Evolutionary conservation across 768 basidiomycete genomes (phyloP).

Genomic region (button mushroom (Agaricus bisporus)): DNA sequence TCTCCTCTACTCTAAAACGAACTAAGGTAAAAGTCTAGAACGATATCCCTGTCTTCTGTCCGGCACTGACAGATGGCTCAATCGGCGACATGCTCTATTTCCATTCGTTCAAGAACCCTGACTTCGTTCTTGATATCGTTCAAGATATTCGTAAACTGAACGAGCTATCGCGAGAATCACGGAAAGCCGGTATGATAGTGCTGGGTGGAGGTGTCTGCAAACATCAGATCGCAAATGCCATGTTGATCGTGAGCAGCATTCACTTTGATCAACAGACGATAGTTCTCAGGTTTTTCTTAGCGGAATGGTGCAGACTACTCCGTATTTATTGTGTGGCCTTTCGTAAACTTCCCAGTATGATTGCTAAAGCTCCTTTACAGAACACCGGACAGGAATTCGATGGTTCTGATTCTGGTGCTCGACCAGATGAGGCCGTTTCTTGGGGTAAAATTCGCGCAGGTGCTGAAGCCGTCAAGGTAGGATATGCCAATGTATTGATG

Average conservation of each 20-base stretch:
- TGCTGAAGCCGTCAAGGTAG: conserved; percentile 77
- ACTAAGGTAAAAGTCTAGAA: conserved; percentile 56
- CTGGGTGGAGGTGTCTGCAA: conserved; percentile 98
- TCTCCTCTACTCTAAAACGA: conserved; percentile 11
- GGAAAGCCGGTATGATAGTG: conserved; percentile 97
- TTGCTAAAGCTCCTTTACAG: conserved; percentile 30
- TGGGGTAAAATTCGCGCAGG: conserved; percentile 97
- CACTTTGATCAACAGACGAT: not conserved
- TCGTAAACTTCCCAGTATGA: not conserved
- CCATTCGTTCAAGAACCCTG: conserved; percentile 87
- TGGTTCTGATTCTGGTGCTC: conserved; percentile 94
- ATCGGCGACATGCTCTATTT: conserved; percentile 99
- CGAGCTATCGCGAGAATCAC: conserved; percentile 79
- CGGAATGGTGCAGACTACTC: conserved; percentile 97
- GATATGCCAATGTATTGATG: not conserved
- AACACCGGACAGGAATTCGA: conserved; percentile 99
- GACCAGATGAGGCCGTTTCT: conserved; percentile 95
- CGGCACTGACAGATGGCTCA: conserved; percentile 95
- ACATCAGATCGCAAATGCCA: conserved; percentile 99
- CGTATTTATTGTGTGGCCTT: conserved; percentile 75
- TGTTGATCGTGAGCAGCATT: conserved; percentile 84
- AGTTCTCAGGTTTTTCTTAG: conserved; percentile 31
- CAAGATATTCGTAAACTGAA: conserved; percentile 89
- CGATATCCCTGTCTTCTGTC: conserved; percentile 97
- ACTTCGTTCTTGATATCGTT: conserved; percentile 88